Conservation (phyloP, 2,329 filamentous ascomycete genomes). For the Trichoderma atroviride region DNA sequence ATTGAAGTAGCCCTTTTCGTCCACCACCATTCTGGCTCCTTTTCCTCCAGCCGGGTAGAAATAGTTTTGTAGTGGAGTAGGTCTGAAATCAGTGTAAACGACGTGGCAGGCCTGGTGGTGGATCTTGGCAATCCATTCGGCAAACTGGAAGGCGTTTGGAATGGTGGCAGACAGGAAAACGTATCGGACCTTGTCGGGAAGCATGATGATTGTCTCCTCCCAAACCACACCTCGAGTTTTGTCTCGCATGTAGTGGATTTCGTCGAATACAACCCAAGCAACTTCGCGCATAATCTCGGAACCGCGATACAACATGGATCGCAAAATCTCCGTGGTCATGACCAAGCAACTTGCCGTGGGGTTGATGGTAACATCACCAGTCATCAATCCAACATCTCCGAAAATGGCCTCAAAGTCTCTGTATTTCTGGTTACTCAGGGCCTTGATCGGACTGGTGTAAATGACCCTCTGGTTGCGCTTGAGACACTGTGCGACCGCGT, state of each 20-base stretch:
- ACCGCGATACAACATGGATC: constrained; percentile 96
- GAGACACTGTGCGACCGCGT: constrained; percentile 95
- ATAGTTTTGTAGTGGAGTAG: constrained; percentile 95
- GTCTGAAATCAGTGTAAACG: constrained; percentile 97
- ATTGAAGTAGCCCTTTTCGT: constrained; percentile 94
- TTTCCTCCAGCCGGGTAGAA: constrained; percentile 93
- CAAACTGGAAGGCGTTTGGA: constrained; percentile 98
- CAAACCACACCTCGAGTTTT: constrained; percentile 94
- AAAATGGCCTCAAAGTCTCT: constrained; percentile 95
- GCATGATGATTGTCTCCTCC: constrained; percentile 98
- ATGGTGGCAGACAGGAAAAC: constrained; percentile 98
- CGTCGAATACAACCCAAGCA: constrained; percentile 97
- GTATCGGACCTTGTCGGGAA: constrained; percentile 98
- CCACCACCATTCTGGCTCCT: constrained; percentile 90
- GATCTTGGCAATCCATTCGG: constrained; percentile 98
- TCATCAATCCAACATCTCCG: constrained; percentile 97
- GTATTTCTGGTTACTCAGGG: constrained; percentile 97
- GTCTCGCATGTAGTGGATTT: constrained; percentile 98
- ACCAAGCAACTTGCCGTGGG: constrained; percentile 96
- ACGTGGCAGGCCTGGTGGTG: constrained; percentile 98
- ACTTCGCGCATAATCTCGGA: constrained; percentile 99
- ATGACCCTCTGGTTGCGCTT: constrained; percentile 98
- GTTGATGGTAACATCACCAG: constrained; percentile 98
- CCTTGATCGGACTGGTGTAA: constrained; percentile 99
- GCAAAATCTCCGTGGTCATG: constrained; percentile 99